These are phyloP conservation scores for Lunasporangiospora selenospora DNA, from an alignment of 192 early-diverging fungal genomes.

Conservation along the genomic window DNA sequence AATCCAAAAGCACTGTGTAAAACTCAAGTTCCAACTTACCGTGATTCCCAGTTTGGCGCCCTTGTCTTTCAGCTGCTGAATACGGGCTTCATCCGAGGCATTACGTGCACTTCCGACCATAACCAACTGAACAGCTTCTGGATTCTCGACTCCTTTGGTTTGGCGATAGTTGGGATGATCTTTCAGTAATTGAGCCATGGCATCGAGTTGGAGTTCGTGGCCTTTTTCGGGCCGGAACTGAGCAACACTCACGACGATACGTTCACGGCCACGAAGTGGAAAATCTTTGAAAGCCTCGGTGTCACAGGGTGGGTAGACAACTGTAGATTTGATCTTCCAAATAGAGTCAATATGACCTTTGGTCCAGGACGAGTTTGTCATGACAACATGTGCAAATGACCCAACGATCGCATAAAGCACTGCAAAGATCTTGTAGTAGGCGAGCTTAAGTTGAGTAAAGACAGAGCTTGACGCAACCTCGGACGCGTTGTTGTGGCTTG, in stretches of 20 bases:
- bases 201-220: constrained; percentile 82
- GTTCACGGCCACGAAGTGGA: constrained; percentile 59
- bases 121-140: constrained; percentile 60
- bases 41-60: constrained; percentile 59
- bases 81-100: constrained; percentile 73
- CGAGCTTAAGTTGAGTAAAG: constrained; percentile 65
- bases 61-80: constrained; percentile 61
- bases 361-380: constrained; percentile 99
- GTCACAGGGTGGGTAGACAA: constrained; percentile 96
- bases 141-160: constrained; percentile 6
- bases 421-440: constrained; percentile 88
- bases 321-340: constrained; percentile 72
- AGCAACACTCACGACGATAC: constrained; percentile 83
- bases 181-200: constrained; percentile 69
- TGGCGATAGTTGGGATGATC: constrained; percentile 61
- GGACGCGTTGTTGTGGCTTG: constrained; percentile 67
- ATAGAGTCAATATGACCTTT: constrained; percentile 86
- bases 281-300: constrained; percentile 67
- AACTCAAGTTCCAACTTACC: constrained; percentile 53
- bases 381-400: constrained; percentile 77
- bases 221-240: constrained; percentile 99
- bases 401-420: constrained; percentile 80
- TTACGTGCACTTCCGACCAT: constrained; percentile 90
- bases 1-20: too few relatives aligned
- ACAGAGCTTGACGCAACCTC: constrained; percentile 61